Evolutionary conservation across 805 yeast genomes (phyloP).

Genomic region (Starmerella powellii): DNA sequence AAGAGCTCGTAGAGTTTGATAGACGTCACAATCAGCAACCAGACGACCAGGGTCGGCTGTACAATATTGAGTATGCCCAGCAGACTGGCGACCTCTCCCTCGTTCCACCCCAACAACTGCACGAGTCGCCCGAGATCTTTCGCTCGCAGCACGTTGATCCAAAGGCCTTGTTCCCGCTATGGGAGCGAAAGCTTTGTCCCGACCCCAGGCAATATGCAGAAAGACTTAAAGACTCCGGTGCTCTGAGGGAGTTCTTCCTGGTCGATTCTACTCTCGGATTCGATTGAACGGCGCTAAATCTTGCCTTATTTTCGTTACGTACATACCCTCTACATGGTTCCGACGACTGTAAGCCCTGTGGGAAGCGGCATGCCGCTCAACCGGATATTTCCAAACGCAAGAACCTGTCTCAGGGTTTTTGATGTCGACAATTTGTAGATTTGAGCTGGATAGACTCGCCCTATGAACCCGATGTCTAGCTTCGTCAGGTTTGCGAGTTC

Average conservation of each 20-base stretch:
- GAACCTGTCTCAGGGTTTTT: constrained; percentile 50
- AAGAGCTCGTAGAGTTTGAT: constrained; percentile 11
- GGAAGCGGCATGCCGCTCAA: constrained; percentile 27
- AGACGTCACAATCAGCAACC: not conserved
- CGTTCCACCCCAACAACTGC: not conserved
- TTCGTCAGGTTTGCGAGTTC: constrained; percentile 50
- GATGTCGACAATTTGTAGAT: constrained; percentile 52
- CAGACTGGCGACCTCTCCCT: constrained; percentile 3
- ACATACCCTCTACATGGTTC: constrained; percentile 20
- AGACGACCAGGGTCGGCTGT: not conserved
- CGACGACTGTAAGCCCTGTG: constrained; percentile 21
- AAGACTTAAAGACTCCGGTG: constrained; percentile 4
- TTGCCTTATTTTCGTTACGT: not conserved
- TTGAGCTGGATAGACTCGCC: constrained; percentile 58
- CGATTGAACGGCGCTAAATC: too few relatives aligned
- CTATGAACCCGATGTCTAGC: constrained; percentile 68
- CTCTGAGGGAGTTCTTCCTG: constrained; percentile 42
- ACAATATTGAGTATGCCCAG: constrained; percentile 3
- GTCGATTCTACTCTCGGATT: constrained; percentile 30
- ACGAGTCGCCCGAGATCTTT: constrained; percentile 1
- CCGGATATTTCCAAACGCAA: constrained; percentile 53
- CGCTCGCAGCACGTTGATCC: not conserved
- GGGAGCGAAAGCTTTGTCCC: constrained; percentile 9
- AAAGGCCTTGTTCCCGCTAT: not conserved
- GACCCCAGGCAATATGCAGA: constrained; percentile 4